Percentiles rank a stretch among this genome's conserved stretches.
Evolutionary conservation across 2,329 filamentous ascomycete species (phyloP).

Genomic region (Curvularia hawaiiensis): DNA sequence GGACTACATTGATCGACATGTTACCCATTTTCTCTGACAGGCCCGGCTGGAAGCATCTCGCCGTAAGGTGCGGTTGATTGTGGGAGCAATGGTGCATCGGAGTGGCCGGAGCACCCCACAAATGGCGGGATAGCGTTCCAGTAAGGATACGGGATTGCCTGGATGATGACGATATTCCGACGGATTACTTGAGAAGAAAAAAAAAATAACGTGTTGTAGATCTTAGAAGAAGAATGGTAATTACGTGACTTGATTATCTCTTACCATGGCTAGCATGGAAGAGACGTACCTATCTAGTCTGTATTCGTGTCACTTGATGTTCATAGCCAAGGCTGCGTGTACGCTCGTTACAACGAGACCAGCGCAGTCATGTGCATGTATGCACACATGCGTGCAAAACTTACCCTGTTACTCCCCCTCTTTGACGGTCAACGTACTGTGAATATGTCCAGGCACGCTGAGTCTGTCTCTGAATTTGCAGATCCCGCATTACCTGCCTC

Average conservation of each 20-base stretch:
- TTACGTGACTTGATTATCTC: not conserved
- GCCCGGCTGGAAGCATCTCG: not conserved
- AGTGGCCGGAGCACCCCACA: slow-evolving; percentile 4
- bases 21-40: not conserved
- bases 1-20: slow-evolving; percentile 6
- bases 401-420: not conserved
- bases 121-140: not conserved
- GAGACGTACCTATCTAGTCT: not conserved
- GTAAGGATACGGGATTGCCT: not conserved
- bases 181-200: not conserved
- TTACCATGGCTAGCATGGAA: not conserved
- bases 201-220: not conserved
- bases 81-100: not conserved
- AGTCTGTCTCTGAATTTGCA: no score
- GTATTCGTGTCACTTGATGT: not conserved
- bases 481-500: not conserved
- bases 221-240: not conserved
- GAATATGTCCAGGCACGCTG: not conserved
- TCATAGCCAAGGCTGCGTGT: not conserved
- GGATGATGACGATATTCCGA: not conserved
- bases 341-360: not conserved
- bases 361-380: not conserved
- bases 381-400: not conserved
- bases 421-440: not conserved
- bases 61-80: slow-evolving; percentile 1